Evolutionary conservation across 1,284 basidiomycete species (phyloP).

Genomic region (Pulveroboletus sp.): DNA sequence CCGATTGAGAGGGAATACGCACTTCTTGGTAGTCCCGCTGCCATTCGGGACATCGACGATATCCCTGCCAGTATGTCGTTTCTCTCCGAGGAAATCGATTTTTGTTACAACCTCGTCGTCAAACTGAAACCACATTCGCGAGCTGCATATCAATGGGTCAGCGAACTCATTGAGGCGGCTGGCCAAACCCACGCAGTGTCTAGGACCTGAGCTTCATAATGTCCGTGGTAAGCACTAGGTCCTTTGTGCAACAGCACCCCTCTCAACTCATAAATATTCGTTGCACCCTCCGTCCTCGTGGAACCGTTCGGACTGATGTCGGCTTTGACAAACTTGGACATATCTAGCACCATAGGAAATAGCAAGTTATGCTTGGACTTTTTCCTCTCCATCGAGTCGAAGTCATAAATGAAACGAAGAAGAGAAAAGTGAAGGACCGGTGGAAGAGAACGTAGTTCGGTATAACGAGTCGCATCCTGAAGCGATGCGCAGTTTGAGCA

Average conservation of each 20-base stretch:
- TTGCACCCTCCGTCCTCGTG: constrained; percentile 9
- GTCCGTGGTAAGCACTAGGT: constrained; percentile 85
- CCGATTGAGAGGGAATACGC: constrained; percentile 11
- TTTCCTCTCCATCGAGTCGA: constrained; percentile 73
- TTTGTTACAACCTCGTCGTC: constrained; percentile 80
- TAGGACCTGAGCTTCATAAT: constrained; percentile 88
- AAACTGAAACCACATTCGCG: constrained; percentile 83
- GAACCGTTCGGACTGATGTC: constrained; percentile 14
- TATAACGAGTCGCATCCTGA: constrained; percentile 77
- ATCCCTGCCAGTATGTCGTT: constrained; percentile 34
- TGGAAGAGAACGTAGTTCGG: constrained; percentile 67
- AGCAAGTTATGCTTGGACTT: constrained; percentile 79
- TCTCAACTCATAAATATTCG: constrained; percentile 69
- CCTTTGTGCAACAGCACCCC: constrained; percentile 87
- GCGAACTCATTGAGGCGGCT: constrained; percentile 4
- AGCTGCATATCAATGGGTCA: constrained; percentile 43
- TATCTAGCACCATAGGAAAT: constrained; percentile 76
- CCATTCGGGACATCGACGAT: constrained; percentile 31
- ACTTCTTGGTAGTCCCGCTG: constrained; percentile 30
- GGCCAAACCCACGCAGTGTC: constrained; percentile 61
- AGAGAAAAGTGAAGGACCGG: constrained; percentile 88
- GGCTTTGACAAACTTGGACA: constrained; percentile 59
- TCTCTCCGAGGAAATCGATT: constrained; percentile 56
- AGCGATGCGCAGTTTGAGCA: constrained; percentile 73
- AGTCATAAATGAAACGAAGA: constrained; percentile 85